Evolutionary conservation across 495 filamentous ascomycete species (phyloP), one percentile per base, ranked within the genome.

Genomic region (Glutinoglossum americanum): DNA sequence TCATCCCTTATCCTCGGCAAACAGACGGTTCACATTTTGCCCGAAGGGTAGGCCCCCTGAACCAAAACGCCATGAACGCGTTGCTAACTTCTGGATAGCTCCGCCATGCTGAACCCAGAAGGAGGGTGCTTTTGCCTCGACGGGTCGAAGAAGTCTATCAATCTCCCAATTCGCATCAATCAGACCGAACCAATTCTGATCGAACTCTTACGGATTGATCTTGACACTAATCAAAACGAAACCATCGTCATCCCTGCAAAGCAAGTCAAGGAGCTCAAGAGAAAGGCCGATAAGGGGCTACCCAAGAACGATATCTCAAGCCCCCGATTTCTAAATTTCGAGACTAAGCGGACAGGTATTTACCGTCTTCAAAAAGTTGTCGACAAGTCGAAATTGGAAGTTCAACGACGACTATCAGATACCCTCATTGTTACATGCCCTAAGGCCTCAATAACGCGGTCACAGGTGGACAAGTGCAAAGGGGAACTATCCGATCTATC

Each of bases 21-120:
- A 66, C 87, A 95, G 70, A 90, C 94, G 60, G 88, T 98, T 64
- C 88, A 98, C 64, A 93, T 97, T 66, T 73, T 98, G 28, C 92
- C 92, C 1, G 92, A 98, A 75, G 92, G 92, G 80, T 89, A 67
- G 64, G 81, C 9, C 58, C 57, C 37, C 27, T 13, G 28, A 51
- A 3, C 33, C 5, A 3, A 27, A 35, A 15, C 4, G 21, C n/a
- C 9, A 17, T 48, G 27, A 7, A 1, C 23, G n/a, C 7, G 28
- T 26, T 55, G 48, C 70, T 72, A 57, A 72, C 60, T 11, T 1
- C 39, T 59, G 48, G 47, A n/a, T 64, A 89, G 87, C 3, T 93
- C 89, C 58, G 92, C 85, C 13, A 73, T 84, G 51, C 72, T 98
- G 53, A 97, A 97, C 66, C 87, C 90, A 15, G 76, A 89, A 35